Percentiles rank a stretch among this genome's conserved stretches.
Conservation (phyloP, 495 filamentous ascomycete species). For the Annulohypoxylon maeteangense region DNA sequence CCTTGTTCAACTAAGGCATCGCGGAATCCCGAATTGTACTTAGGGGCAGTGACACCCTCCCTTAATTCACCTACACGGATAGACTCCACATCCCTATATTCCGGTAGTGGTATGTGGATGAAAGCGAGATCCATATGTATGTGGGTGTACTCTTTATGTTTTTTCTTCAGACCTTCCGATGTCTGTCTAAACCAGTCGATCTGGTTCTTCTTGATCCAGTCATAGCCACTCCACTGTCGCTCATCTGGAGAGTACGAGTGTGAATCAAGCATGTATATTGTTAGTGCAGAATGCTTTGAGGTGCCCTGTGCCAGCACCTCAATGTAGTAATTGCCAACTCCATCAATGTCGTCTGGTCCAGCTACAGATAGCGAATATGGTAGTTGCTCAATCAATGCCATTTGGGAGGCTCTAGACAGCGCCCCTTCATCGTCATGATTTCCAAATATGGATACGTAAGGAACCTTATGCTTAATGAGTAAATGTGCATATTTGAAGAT, state of each 20-base stretch:
- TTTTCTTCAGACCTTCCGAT: constrained; percentile 70
- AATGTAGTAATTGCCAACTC: constrained; percentile 93
- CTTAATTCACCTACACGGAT: constrained; percentile 71
- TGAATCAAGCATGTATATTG: constrained; percentile 92
- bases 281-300: constrained; percentile 86
- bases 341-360: constrained; percentile 84
- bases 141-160: constrained; percentile 83
- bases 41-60: constrained; percentile 85
- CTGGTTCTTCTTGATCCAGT: constrained; percentile 94
- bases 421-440: constrained; percentile 97
- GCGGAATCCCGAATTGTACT: constrained; percentile 87
- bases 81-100: constrained; percentile 70
- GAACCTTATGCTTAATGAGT: constrained; percentile 86
- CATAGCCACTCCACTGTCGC: constrained; percentile 84
- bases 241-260: constrained; percentile 94
- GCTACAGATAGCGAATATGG: constrained; percentile 88
- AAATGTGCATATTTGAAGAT: constrained; percentile 93
- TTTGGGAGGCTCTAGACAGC: constrained; percentile 76
- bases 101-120: constrained; percentile 95
- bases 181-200: constrained; percentile 93
- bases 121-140: constrained; percentile 97
- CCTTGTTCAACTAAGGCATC: constrained; percentile 87
- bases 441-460: constrained; percentile 93
- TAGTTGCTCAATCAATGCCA: constrained; percentile 84
- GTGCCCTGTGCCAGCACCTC: constrained; percentile 85